A percentile compares a stretch with the other conserved stretches of the same genome.
Evolutionary conservation across 352 stramenopile genomes (phyloP).

Genomic region (Phytophthora melonis): DNA sequence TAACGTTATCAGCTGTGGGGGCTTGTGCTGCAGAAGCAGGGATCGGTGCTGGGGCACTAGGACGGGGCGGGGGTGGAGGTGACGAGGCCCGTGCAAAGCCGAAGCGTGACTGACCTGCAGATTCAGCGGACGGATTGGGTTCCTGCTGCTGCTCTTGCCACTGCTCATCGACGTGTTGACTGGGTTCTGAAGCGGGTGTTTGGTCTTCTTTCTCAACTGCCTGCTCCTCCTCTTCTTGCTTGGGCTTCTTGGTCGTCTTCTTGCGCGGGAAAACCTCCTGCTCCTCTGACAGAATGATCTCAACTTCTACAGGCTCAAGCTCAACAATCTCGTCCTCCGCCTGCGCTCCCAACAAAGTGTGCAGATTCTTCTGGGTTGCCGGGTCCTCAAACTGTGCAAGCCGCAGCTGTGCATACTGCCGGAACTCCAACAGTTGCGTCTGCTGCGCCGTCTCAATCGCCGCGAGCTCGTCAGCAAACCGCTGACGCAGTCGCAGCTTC

Average conservation of each 20-base stretch:
- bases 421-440: constrained; percentile 63
- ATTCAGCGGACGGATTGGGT: constrained; percentile 2
- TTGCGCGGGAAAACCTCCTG: constrained; percentile 64
- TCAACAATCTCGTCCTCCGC: constrained; percentile 61
- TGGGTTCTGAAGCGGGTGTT: constrained; percentile 9
- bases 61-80: constrained; percentile 13
- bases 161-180: constrained; percentile 14
- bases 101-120: constrained; percentile 54
- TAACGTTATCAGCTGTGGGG: constrained; percentile 1
- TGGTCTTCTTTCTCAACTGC: constrained; percentile 12
- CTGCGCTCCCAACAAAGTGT: constrained; percentile 51
- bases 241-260: constrained; percentile 32
- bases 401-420: constrained; percentile 60
- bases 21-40: background rate
- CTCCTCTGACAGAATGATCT: constrained; percentile 68
- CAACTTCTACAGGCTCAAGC: constrained; percentile 50
- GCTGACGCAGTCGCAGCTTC: constrained; percentile 72
- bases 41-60: background rate
- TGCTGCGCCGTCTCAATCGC: constrained; percentile 69
- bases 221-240: constrained; percentile 24
- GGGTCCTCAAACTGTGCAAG: constrained; percentile 60
- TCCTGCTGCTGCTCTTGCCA: constrained; percentile 12
- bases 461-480: constrained; percentile 65
- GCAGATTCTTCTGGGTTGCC: constrained; percentile 47
- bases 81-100: constrained; percentile 55